Evolutionary conservation across 1,284 basidiomycete genomes (phyloP).

Genomic region (Ceratorhiza oryzae-sativae): DNA sequence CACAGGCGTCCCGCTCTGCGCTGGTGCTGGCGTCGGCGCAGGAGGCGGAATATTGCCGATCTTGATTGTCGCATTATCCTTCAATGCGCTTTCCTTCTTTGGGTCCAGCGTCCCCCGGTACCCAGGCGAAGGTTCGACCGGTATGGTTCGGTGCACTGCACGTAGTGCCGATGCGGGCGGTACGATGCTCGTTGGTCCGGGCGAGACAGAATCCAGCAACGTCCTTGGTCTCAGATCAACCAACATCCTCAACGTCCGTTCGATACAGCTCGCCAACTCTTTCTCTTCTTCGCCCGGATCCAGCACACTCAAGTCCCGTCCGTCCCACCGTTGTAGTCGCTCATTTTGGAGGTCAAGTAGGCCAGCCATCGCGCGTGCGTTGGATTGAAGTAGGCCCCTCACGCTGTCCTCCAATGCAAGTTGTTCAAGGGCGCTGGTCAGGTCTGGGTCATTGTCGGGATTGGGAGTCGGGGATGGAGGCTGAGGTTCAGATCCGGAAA

Average conservation of each 20-base stretch:
- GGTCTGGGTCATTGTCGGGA: constrained; percentile 1
- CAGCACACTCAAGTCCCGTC: constrained; percentile 55
- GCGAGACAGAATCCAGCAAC: constrained; percentile 49
- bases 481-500: background rate
- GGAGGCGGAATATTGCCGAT: constrained; percentile 47
- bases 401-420: constrained; percentile 71
- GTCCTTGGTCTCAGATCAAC: constrained; percentile 71
- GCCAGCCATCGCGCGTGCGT: constrained; percentile 64
- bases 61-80: constrained; percentile 71
- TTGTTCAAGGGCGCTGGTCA: constrained; percentile 58
- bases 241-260: constrained; percentile 70
- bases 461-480: background rate
- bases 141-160: constrained; percentile 71
- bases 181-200: constrained; percentile 56
- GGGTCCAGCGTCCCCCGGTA: constrained; percentile 79
- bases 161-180: constrained; percentile 68
- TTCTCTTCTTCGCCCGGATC: constrained; percentile 72
- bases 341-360: constrained; percentile 68
- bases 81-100: constrained; percentile 63
- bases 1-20: background rate
- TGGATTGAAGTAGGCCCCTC: constrained; percentile 68
- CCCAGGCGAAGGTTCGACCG: constrained; percentile 62
- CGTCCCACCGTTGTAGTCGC: constrained; percentile 55
- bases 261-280: constrained; percentile 78
- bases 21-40: background rate